These are phyloP conservation scores for Microthyrium microscopicum DNA, from an alignment of 2,329 filamentous ascomycete genomes.

Conservation along the genomic window DNA sequence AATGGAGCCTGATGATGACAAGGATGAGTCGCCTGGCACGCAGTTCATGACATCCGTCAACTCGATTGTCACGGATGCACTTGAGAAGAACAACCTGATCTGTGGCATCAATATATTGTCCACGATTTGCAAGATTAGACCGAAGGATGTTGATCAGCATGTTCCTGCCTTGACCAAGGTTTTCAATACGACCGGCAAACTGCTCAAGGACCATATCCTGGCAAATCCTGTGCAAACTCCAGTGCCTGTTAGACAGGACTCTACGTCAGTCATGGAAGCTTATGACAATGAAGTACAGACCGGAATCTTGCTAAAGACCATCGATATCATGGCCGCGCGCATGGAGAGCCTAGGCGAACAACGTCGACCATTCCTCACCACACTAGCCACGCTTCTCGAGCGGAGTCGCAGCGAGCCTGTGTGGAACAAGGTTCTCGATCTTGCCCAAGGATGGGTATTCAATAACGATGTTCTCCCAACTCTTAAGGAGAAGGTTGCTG, in stretches of 20 bases:
- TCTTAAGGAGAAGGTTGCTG: slow-evolving; percentile 95
- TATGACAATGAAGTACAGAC: slow-evolving; percentile 82
- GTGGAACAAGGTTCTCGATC: slow-evolving; percentile 80
- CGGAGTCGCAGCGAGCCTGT: slow-evolving; percentile 76
- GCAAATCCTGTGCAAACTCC: slow-evolving; percentile 35
- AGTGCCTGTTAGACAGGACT: slow-evolving; percentile 16
- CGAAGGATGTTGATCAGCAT: slow-evolving; percentile 77
- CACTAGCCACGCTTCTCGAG: slow-evolving; percentile 85
- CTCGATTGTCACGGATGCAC: slow-evolving; percentile 70
- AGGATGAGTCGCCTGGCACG: slow-evolving; percentile 58
- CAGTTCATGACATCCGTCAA: slow-evolving; percentile 79
- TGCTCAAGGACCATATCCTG: slow-evolving; percentile 80
- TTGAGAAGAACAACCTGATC: slow-evolving; percentile 65
- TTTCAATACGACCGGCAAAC: slow-evolving; percentile 61
- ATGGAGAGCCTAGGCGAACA: slow-evolving; percentile 90
- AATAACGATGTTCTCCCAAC: slow-evolving; percentile 90
- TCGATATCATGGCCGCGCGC: slow-evolving; percentile 77
- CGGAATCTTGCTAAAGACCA: slow-evolving; percentile 81
- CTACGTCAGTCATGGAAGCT: slow-evolving; percentile 36
- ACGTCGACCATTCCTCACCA: slow-evolving; percentile 81
- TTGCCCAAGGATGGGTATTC: slow-evolving; percentile 96
- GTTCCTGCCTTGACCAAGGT: slow-evolving; percentile 83
- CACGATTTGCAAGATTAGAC: slow-evolving; percentile 73
- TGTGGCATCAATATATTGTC: slow-evolving; percentile 87
- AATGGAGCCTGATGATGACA: too few species aligned